phyloP scores from a whole-genome alignment of 2,329 filamentous ascomycete genomes.

The Microdochium bolleyi region DNA sequence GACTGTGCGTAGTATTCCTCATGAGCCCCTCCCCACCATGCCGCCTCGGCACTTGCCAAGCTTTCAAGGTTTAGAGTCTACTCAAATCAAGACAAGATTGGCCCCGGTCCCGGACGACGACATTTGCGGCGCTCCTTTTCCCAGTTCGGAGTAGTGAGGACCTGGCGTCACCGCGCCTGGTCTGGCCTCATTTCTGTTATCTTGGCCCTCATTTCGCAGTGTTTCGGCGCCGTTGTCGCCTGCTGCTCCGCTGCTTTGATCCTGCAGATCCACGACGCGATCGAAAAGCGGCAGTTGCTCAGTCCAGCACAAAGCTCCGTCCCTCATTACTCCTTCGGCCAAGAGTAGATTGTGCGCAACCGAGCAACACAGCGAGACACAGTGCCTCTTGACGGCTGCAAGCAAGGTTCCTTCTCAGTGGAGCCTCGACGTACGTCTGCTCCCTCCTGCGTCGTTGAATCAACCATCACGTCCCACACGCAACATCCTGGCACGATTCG shows the following conservation, averaged over 20 bases:
- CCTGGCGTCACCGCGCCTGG: background rate
- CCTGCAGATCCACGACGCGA: too few species aligned
- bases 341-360: too few species aligned
- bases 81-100: background rate
- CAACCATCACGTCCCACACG: background rate
- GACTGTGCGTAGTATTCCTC: too few species aligned
- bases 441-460: background rate
- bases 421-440: background rate
- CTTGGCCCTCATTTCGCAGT: background rate
- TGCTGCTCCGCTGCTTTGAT: background rate
- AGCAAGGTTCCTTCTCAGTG: background rate
- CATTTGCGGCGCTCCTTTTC: background rate
- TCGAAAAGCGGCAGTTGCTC: too few species aligned
- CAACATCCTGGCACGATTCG: background rate
- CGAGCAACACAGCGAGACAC: too few species aligned
- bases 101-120: background rate
- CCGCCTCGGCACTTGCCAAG: background rate
- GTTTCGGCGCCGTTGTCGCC: background rate
- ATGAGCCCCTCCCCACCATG: background rate
- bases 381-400: too few species aligned
- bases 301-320: too few species aligned
- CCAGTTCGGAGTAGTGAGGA: too few species aligned
- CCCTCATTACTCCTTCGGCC: too few species aligned
- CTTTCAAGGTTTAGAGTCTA: background rate
- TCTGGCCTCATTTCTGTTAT: background rate